Conservation (phyloP, 345 rosid genomes). For the Eutrema heterophyllum region DNA sequence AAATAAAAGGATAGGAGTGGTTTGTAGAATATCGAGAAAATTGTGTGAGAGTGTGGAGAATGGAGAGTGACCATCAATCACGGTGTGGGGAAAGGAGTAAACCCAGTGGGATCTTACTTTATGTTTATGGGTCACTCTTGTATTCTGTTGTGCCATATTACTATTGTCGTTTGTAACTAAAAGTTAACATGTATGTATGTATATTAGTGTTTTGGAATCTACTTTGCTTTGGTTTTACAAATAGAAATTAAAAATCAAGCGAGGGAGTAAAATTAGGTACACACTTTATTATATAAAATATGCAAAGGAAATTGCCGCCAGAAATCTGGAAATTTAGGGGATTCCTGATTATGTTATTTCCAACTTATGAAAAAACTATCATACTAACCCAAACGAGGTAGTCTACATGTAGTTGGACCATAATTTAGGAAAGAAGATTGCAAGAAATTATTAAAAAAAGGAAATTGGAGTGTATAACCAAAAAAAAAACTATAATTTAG, state of each 20-base stretch:
- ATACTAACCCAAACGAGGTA: not conserved
- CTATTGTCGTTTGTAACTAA: slow-evolving; percentile 2
- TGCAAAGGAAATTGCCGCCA: not conserved
- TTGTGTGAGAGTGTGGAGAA: slow-evolving; percentile 14
- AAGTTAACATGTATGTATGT: not conserved
- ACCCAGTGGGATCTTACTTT: slow-evolving; percentile 10
- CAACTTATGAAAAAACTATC: not conserved
- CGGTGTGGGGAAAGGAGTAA: slow-evolving; percentile 23
- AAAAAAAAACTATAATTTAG: too few species aligned
- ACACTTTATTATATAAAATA: not conserved
- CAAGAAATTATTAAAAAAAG: too few species aligned
- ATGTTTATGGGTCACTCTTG: slow-evolving; percentile 7
- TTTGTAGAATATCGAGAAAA: slow-evolving; percentile 10
- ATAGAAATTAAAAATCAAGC: not conserved
- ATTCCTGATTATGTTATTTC: not conserved
- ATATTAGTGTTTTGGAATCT: not conserved
- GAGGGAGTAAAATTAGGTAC: not conserved
- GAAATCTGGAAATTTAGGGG: not conserved
- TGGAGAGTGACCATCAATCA: slow-evolving; percentile 26
- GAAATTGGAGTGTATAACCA: too few species aligned
- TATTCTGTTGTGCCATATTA: not conserved
- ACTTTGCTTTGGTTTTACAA: not conserved
- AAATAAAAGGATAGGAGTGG: slow-evolving; percentile 13
- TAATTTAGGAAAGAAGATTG: not conserved
- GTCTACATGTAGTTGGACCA: not conserved